Evolutionary conservation across 208 protist genomes (phyloP).

Genomic region (Leishmania major): DNA sequence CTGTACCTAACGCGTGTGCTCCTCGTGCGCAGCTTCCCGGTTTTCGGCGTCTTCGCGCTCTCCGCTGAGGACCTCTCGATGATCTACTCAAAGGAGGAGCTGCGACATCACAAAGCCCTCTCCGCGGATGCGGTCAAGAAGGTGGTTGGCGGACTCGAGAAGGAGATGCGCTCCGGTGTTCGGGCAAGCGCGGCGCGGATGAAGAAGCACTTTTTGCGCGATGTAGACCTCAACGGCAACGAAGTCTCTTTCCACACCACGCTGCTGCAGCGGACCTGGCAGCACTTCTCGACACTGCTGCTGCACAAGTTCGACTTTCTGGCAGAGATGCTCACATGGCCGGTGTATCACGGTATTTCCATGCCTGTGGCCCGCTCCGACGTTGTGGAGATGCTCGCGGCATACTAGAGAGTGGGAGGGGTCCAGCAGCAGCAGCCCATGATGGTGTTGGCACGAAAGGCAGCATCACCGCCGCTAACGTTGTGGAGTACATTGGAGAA

Average conservation of each 20-base stretch:
- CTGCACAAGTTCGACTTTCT: constrained; percentile 82
- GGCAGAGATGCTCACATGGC: constrained; percentile 49
- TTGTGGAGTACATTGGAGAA: background rate
- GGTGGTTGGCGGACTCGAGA: constrained; percentile 58
- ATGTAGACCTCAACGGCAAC: constrained; percentile 53
- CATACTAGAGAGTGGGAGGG: constrained; percentile 27
- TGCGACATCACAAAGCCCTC: constrained; percentile 79
- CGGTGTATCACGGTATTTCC: constrained; percentile 55
- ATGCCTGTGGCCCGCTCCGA: constrained; percentile 42
- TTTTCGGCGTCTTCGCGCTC: constrained; percentile 76
- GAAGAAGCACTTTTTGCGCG: constrained; percentile 84
- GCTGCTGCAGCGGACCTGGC: constrained; percentile 84
- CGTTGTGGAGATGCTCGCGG: constrained; percentile 47
- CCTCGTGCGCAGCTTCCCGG: constrained; percentile 72
- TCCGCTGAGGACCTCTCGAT: constrained; percentile 80
- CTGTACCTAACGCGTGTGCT: constrained; percentile 87
- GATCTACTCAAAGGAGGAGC: constrained; percentile 81
- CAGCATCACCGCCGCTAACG: background rate
- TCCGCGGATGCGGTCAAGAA: constrained; percentile 64
- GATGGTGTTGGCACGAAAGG: background rate
- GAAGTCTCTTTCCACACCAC: constrained; percentile 83
- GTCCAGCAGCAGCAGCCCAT: background rate
- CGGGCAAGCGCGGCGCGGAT: constrained; percentile 62
- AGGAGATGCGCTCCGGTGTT: constrained; percentile 78
- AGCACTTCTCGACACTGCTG: constrained; percentile 70